phyloP scores from a whole-genome alignment of 164 flowering plant species.

The Nymphaea colorata region DNA sequence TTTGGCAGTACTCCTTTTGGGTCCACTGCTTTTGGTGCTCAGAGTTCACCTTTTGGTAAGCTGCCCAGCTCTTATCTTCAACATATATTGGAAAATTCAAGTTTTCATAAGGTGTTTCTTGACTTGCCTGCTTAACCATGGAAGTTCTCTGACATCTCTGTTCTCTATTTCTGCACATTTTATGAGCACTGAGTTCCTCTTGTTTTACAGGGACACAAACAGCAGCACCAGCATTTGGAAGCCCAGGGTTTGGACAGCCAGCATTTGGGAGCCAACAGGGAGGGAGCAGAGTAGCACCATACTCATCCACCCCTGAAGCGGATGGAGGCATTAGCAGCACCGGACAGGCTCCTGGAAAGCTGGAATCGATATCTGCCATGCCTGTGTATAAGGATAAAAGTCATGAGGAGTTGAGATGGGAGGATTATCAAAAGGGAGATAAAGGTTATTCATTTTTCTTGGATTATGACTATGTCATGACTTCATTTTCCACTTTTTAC shows the following conservation, averaged over 20 bases:
- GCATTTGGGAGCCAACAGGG: slow-evolving; percentile 64
- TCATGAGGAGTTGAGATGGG: slow-evolving; percentile 98
- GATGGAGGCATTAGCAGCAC: slow-evolving; percentile 31
- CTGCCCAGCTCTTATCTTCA: neutral
- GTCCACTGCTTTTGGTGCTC: slow-evolving; percentile 52
- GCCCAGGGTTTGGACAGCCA: slow-evolving; percentile 48
- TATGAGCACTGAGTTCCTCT: neutral
- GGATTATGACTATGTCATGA: neutral
- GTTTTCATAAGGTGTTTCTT: no score
- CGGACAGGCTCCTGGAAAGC: slow-evolving; percentile 58
- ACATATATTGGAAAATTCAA: neutral
- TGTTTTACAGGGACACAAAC: slow-evolving; percentile 53
- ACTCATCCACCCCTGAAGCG: slow-evolving; percentile 53
- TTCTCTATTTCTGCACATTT: neutral
- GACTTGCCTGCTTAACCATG: no score
- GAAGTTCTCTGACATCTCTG: neutral
- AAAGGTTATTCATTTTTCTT: slow-evolving; percentile 36
- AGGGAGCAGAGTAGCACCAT: slow-evolving; percentile 69
- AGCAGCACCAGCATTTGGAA: slow-evolving; percentile 58
- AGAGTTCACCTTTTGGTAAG: slow-evolving; percentile 56
- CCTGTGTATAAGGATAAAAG: slow-evolving; percentile 85
- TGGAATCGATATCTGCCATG: slow-evolving; percentile 97
- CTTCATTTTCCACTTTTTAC: neutral
- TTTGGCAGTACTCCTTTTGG: slow-evolving; percentile 72
- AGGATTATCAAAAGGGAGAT: slow-evolving; percentile 88